A percentile compares a stretch with the other conserved stretches of the same genome.
These are phyloP conservation scores for Boletus austroedulis DNA, from an alignment of 1,284 basidiomycete genomes.

Conservation along the genomic window DNA sequence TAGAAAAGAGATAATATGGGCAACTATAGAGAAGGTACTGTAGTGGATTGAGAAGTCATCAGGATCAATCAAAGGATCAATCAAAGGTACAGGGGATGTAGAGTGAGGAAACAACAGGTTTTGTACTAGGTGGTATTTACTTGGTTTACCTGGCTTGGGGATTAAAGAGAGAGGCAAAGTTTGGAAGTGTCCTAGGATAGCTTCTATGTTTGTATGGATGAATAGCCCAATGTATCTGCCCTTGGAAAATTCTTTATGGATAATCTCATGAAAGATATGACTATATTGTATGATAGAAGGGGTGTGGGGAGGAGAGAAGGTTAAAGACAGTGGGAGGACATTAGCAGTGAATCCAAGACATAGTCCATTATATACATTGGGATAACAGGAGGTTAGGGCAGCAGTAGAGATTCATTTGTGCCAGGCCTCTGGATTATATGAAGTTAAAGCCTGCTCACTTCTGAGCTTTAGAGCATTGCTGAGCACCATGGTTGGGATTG, in stretches of 20 bases:
- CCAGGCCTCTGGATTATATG: not conserved
- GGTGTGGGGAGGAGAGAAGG: not conserved
- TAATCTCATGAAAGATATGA: not conserved
- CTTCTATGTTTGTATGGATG: no score
- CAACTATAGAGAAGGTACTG: not conserved
- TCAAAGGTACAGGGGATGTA: not conserved
- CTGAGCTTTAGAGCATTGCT: not conserved
- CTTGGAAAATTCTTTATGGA: not conserved
- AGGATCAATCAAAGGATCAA: not conserved
- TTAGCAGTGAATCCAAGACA: not conserved
- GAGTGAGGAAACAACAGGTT: not conserved
- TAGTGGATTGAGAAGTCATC: not conserved
- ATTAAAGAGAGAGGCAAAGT: not conserved
- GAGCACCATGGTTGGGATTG: not conserved
- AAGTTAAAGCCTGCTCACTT: not conserved
- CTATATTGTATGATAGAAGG: not conserved
- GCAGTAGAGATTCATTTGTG: not conserved
- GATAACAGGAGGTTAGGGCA: not conserved
- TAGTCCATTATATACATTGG: not conserved
- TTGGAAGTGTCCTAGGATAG: not conserved
- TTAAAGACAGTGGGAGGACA: not conserved
- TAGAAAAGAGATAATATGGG: accelerated
- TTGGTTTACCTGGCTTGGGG: not conserved
- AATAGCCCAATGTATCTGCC: not conserved
- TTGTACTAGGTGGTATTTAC: not conserved